These are phyloP conservation scores for Colletotrichum kahawae DNA, from an alignment of 2,329 filamentous ascomycete species.

Conservation along the genomic window DNA sequence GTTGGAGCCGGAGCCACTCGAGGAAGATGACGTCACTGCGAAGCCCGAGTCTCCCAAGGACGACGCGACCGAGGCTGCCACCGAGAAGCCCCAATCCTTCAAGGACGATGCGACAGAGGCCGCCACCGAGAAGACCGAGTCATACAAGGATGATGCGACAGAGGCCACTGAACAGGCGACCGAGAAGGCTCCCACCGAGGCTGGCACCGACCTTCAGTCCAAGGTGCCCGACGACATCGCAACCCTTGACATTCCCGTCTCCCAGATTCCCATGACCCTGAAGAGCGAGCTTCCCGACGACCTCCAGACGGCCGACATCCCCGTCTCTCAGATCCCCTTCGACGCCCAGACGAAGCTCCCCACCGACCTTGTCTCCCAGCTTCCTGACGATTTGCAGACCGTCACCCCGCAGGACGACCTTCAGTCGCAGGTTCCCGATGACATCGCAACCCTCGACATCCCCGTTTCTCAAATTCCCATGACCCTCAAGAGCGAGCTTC, in stretches of 20 bases:
- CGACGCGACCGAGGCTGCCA: not conserved
- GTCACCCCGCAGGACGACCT: not conserved
- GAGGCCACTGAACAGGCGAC: not conserved
- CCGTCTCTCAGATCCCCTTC: slow-evolving; percentile 13
- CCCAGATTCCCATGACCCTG: slow-evolving; percentile 3
- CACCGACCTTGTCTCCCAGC: slow-evolving; percentile 6
- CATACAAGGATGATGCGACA: not conserved
- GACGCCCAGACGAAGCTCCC: slow-evolving; percentile 13
- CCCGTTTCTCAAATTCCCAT: slow-evolving; percentile 13
- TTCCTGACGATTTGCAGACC: not conserved
- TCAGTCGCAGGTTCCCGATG: not conserved
- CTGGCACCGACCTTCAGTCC: not conserved
- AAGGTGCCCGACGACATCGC: slow-evolving; percentile 1
- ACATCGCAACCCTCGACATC: slow-evolving; percentile 12
- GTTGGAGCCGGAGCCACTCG: slow-evolving; percentile 13
- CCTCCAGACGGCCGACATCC: slow-evolving; percentile 18
- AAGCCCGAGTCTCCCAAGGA: slow-evolving; percentile 1
- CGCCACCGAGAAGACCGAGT: slow-evolving; percentile 18
- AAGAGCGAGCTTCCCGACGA: slow-evolving; percentile 22
- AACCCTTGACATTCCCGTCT: slow-evolving; percentile 10
- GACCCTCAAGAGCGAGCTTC: slow-evolving; percentile 15
- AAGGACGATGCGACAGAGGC: slow-evolving; percentile 15
- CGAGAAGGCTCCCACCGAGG: not conserved
- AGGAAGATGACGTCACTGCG: slow-evolving; percentile 2
- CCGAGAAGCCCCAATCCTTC: slow-evolving; percentile 6